Conservation (phyloP, 192 early-diverging fungal species). For the Funneliformis geosporum region DNA sequence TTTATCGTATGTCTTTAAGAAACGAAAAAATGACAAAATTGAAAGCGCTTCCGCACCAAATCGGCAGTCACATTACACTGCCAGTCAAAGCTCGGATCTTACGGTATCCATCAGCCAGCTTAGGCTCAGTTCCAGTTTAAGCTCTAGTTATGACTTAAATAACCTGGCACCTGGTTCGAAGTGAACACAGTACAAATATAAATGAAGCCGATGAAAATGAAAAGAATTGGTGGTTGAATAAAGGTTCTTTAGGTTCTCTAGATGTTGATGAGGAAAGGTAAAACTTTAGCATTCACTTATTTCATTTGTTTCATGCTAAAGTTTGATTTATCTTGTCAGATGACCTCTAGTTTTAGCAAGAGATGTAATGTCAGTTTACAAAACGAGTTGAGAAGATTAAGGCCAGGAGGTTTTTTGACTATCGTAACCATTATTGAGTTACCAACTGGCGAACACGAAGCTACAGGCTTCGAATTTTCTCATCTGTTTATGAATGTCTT, state of each 20-base stretch:
- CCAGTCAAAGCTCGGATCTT: not conserved
- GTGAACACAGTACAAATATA: not conserved
- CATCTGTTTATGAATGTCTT: not conserved
- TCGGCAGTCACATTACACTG: no score
- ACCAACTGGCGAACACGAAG: not conserved
- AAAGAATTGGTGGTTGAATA: slow-evolving; percentile 7
- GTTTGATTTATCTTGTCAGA: no score
- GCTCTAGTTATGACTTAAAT: slow-evolving; percentile 21
- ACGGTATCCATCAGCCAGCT: not conserved
- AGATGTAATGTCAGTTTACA: not conserved
- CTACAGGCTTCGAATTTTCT: not conserved
- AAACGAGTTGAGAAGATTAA: not conserved
- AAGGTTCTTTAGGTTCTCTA: slow-evolving; percentile 11
- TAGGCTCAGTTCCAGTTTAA: slow-evolving; percentile 13
- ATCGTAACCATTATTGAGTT: not conserved
- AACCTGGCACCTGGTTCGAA: not conserved
- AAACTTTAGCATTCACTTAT: no score
- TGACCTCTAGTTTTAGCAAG: no score
- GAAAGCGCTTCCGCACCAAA: no score
- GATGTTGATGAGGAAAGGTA: not conserved
- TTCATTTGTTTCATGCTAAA: no score
- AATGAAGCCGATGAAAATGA: not conserved
- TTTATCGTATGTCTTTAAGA: no score
- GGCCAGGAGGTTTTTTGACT: not conserved
- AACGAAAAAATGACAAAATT: no score